Base-by-base conservation (phyloP, 139 green algal genomes). In the Nannochloris sp. region DNA sequence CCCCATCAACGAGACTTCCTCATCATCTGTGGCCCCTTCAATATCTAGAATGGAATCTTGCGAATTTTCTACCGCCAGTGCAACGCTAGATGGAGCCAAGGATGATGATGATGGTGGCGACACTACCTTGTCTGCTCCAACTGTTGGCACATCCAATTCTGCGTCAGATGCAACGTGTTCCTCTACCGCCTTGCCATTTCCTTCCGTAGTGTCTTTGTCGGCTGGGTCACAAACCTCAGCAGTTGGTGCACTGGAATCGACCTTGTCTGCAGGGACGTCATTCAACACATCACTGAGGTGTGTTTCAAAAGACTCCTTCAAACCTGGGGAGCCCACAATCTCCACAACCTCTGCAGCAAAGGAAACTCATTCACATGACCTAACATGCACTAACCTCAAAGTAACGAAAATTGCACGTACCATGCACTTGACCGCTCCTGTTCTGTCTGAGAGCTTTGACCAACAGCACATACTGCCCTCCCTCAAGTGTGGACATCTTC, bases 201-300 rank as follows among this genome's bases (percentile, higher is more conserved):
- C 46, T 0, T 9, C 46, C 0, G 1, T 53, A 53, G 46, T 11
- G 14, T 53, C 46, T 26, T 53, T 53, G 46, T 25, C 46, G 46
- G 1, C 46, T 10, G 1, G 46, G 17, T 53, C 46, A 53, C 14
- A 53, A 53, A 26, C 46, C 46, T 53, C 46, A 51, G 46, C 0
- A 1, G 0, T 53, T 53, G 46, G 46, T 53, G 16, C 46, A 53
- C 0, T 26, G 46, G 17, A 26, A 53, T 53, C 46, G 46, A 3
- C 46, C 17, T 53, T 53, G 46, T 53, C 17, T 26, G 46, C 46
- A 53, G 46, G 46, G 0, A 53, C 6, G 46, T 53, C 46, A 53
- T 53, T 53, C 46, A 53, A 53, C 46, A 53, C 46, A 53, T 53
- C 46, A 53, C 46, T 53, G 46, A 53, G 46, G 46, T 53, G 46